Evolutionary conservation across 108 stramenopile species (phyloP).

Genomic region (Nannochloropsis salina): DNA sequence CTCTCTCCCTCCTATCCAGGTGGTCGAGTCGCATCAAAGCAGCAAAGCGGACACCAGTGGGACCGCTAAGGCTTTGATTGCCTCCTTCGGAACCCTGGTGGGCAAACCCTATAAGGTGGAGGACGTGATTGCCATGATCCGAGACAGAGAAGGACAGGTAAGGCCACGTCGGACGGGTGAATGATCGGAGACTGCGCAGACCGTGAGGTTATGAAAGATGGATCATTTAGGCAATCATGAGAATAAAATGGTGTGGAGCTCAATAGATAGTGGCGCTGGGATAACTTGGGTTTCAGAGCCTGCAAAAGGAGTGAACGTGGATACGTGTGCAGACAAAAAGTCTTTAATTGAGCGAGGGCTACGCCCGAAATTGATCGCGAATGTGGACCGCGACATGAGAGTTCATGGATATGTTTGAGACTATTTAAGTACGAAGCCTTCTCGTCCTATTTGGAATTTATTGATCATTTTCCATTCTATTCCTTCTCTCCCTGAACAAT

Average conservation of each 20-base stretch:
- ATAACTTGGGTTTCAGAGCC: not conserved
- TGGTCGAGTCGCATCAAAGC: constrained; percentile 86
- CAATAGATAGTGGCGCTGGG: not conserved
- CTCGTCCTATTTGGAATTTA: not conserved
- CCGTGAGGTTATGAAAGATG: too few species aligned
- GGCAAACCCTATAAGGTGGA: constrained; percentile 68
- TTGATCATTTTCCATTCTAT: not conserved
- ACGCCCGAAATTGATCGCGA: not conserved
- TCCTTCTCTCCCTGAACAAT: not conserved
- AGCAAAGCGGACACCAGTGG: constrained; percentile 95
- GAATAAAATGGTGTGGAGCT: too few species aligned
- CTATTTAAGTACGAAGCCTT: not conserved
- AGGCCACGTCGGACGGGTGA: not conserved
- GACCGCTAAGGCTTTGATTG: constrained; percentile 91
- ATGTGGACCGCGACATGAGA: not conserved
- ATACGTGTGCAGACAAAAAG: too few species aligned
- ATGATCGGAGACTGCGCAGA: not conserved
- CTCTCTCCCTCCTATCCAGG: constrained; percentile 20
- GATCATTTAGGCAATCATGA: too few species aligned
- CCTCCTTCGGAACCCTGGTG: constrained; percentile 64
- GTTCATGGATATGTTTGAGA: not conserved
- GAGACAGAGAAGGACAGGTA: constrained; percentile 68
- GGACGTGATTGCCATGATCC: constrained; percentile 74
- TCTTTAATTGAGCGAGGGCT: too few species aligned
- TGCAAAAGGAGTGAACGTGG: not conserved